Percentiles rank a stretch among this genome's conserved stretches.
Conservation (phyloP, 2,329 filamentous ascomycete species). For the Thielaviopsis punctulata region DNA sequence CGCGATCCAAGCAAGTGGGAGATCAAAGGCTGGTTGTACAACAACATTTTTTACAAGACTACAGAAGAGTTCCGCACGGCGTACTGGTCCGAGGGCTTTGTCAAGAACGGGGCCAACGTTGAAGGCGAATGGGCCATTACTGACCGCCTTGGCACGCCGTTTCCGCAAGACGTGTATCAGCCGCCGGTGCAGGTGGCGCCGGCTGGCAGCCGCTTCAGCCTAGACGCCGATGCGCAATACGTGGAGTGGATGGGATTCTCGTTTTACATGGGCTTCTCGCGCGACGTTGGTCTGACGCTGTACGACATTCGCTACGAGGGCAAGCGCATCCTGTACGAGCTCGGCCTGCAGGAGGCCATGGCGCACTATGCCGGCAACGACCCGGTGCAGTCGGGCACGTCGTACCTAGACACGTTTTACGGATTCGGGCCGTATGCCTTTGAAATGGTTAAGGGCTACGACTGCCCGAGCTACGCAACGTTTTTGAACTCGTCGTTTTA, state of each 20-base stretch:
- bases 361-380: constrained; percentile 33
- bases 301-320: constrained; percentile 34
- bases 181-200: constrained; percentile 22
- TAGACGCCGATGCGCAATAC: constrained; percentile 28
- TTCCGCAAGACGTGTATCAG: constrained; percentile 20
- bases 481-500: constrained; percentile 21
- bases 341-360: constrained; percentile 33
- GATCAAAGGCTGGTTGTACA: constrained; percentile 26
- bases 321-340: constrained; percentile 33
- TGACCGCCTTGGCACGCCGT: constrained; percentile 19
- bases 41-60: constrained; percentile 22
- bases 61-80: constrained; percentile 20
- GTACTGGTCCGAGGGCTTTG: constrained; percentile 22
- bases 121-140: constrained; percentile 21
- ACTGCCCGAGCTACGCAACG: constrained; percentile 24
- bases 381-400: constrained; percentile 25
- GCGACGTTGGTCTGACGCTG: constrained; percentile 27
- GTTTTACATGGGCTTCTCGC: constrained; percentile 31
- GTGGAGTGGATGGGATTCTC: constrained; percentile 36
- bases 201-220: constrained; percentile 23
- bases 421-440: constrained; percentile 21
- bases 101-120: constrained; percentile 20
- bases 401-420: constrained; percentile 26
- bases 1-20: constrained; percentile 25
- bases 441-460: constrained; percentile 24